Conservation (phyloP, 257 asterid species). For the Solanum lycopersicoides region DNA sequence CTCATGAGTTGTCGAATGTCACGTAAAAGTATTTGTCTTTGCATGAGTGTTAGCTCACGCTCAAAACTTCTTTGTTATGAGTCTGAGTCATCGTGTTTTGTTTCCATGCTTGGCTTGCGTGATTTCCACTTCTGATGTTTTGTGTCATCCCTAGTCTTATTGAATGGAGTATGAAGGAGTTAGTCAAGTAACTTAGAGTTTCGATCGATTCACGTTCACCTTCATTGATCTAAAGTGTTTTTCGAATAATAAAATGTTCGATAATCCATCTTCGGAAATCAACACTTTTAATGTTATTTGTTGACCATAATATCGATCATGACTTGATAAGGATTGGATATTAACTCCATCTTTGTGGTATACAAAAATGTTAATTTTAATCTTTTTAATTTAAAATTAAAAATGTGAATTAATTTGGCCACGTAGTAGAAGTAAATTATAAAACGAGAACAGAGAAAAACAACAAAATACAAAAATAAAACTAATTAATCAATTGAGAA, state of each 20-base stretch:
- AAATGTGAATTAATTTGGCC: too few relatives aligned
- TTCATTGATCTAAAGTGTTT: fast-evolving
- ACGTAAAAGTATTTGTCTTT: neutral
- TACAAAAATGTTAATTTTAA: too few relatives aligned
- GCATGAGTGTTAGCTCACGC: neutral
- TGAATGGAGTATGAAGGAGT: neutral
- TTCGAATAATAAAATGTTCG: neutral
- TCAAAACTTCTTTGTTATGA: neutral
- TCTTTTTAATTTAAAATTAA: too few relatives aligned
- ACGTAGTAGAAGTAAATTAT: too few relatives aligned
- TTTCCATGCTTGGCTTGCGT: neutral
- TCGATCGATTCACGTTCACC: neutral
- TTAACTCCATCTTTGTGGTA: too few relatives aligned
- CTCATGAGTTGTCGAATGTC: neutral
- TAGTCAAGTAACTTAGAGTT: neutral
- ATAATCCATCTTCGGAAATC: neutral
- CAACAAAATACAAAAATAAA: too few relatives aligned
- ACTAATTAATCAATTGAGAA: too few relatives aligned
- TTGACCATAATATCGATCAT: too few relatives aligned
- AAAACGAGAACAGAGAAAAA: too few relatives aligned
- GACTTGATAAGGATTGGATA: too few relatives aligned
- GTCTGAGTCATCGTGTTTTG: neutral
- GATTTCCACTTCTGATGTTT: neutral
- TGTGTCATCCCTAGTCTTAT: neutral
- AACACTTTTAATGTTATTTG: neutral